Percentiles rank a stretch among this genome's conserved stretches.
Evolutionary conservation across 2,329 filamentous ascomycete species (phyloP).

Genomic region (Tolypocladium cylindrosporum): DNA sequence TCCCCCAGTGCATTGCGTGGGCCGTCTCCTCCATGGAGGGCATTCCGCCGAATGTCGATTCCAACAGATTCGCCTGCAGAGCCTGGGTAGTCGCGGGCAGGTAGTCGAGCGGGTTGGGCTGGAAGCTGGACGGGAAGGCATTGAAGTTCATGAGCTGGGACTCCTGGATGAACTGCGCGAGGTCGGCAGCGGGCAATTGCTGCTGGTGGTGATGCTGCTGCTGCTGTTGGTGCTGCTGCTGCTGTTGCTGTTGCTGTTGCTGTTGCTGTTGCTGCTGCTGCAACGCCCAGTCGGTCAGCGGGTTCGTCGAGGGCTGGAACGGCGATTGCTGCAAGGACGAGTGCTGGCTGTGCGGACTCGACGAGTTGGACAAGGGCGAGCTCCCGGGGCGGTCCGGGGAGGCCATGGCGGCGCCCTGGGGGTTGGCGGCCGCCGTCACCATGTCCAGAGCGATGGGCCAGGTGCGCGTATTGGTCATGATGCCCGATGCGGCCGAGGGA

Average conservation of each 20-base stretch:
- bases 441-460: constrained; percentile 47
- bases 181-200: constrained; percentile 32
- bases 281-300: constrained; percentile 53
- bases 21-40: constrained; percentile 44
- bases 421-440: constrained; percentile 28
- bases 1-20: constrained; percentile 49
- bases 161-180: constrained; percentile 47
- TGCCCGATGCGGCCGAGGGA: constrained; percentile 20
- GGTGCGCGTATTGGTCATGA: constrained; percentile 27
- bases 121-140: constrained; percentile 40
- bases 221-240: constrained; percentile 28
- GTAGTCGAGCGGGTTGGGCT: constrained; percentile 49
- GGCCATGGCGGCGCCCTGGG: constrained; percentile 33
- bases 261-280: constrained; percentile 43
- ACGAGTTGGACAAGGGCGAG: constrained; percentile 38
- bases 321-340: constrained; percentile 43
- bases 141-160: constrained; percentile 45
- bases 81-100: constrained; percentile 53
- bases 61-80: constrained; percentile 53
- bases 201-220: constrained; percentile 3
- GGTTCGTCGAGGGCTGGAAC: constrained; percentile 39
- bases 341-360: constrained; percentile 42
- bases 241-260: constrained; percentile 32
- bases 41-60: constrained; percentile 51
- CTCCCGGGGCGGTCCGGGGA: constrained; percentile 39